Evolutionary conservation across 2,329 filamentous ascomycete genomes (phyloP), one percentile per base, ranked within the genome.

Genomic region (Delphinella strobiligena): DNA sequence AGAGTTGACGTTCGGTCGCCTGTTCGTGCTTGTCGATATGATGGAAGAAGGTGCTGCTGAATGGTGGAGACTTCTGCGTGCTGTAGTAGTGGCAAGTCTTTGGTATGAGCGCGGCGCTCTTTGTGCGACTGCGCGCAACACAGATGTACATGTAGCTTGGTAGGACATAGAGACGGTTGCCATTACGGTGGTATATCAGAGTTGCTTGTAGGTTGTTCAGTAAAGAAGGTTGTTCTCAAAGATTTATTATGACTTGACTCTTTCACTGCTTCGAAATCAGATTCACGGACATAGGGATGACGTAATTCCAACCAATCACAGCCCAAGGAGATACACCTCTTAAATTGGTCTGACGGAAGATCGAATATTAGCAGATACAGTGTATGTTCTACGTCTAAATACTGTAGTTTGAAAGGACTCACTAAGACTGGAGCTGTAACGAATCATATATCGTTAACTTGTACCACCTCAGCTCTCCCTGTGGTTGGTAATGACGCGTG

Each of bases 1-100:
- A n/a, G n/a, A n/a, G n/a, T n/a, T n/a, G n/a, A n/a, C n/a, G n/a
- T n/a, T n/a, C 39, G 19, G 36, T 36, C 30, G 31, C 36, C 22
- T n/a, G n/a, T n/a, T n/a, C n/a, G n/a, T n/a, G n/a, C n/a, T 27
- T 29, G 40, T 19, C 10, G 40, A 38, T 24, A 36, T 39, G 27
- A 39, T 30, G n/a, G 41, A 29, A 15, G 41, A 30, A 12, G 41
- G 32, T 39, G 36, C 30, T 10, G 41, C 34, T 31, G 19, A n/a
- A 29, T 19, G 37, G 17, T 38, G 36, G 31, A 45, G 19, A 31
- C 31, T 36, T 11, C 30, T n/a, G 24, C 31, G 37, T 12, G 29
- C 16, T 8, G 31, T 32, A 30, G 42, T 31, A 37, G 45, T 34
- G 29, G 35, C 29, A n/a, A 41, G 18, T 31, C 16, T 37, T 33